These are phyloP conservation scores for Russula dissimulans DNA, from an alignment of 768 basidiomycete genomes.

Conservation along the genomic window DNA sequence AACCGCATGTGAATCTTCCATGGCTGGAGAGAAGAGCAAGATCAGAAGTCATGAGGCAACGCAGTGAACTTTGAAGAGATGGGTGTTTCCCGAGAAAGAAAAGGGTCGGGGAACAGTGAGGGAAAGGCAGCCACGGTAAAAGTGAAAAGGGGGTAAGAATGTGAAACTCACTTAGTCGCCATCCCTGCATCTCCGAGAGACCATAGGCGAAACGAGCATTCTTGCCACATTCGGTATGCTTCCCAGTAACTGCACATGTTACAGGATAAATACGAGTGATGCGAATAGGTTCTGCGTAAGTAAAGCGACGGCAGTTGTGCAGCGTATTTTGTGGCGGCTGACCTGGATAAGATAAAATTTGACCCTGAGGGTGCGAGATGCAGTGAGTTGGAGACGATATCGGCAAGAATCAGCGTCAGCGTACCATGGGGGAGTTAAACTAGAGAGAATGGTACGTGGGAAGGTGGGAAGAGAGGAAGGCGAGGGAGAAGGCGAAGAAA, in stretches of 20 bases:
- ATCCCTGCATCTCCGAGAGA: constrained; percentile 97
- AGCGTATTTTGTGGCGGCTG: constrained; percentile 21
- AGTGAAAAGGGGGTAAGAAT: neutral
- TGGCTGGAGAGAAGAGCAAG: constrained; percentile 44
- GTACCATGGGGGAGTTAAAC: constrained; percentile 1
- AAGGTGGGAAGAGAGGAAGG: neutral
- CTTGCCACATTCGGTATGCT: constrained; percentile 64
- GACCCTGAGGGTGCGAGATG: constrained; percentile 45
- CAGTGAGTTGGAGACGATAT: neutral
- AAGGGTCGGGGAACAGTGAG: neutral
- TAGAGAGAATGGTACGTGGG: neutral
- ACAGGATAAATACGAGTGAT: neutral
- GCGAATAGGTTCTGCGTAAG: neutral
- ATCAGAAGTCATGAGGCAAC: constrained; percentile 17
- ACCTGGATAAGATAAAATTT: constrained; percentile 81
- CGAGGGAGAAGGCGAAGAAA: neutral
- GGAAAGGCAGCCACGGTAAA: neutral
- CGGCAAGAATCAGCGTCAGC: neutral
- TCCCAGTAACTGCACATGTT: constrained; percentile 55
- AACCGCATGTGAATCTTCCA: constrained; percentile 92
- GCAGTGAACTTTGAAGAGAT: neutral
- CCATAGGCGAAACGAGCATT: constrained; percentile 66
- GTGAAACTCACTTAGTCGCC: constrained; percentile 82
- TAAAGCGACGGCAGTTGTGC: neutral
- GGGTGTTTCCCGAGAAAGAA: neutral